These are phyloP conservation scores for Leucoagaricus sp. DNA, from an alignment of 1,284 basidiomycete genomes.

Conservation along the genomic window DNA sequence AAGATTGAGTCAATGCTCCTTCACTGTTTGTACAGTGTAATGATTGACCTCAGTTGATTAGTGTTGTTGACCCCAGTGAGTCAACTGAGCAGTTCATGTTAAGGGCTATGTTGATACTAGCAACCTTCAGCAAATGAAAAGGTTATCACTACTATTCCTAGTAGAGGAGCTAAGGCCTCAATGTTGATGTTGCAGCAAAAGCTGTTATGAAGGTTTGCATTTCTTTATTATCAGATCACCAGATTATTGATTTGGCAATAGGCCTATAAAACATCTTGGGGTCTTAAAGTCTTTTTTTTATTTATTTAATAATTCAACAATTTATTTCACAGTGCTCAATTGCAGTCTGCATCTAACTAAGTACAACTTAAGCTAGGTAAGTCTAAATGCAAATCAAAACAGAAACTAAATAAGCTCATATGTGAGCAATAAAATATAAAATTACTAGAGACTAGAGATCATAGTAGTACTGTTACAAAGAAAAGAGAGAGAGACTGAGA, in stretches of 20 bases:
- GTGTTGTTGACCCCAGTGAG: conserved; percentile 73
- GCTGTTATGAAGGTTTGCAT: conserved; percentile 64
- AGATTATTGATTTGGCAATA: conserved; percentile 29
- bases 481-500: no score
- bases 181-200: conserved; percentile 77
- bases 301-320: no score
- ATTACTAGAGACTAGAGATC: no score
- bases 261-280: conserved; percentile 79
- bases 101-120: neutral
- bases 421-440: no score
- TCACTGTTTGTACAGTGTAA: neutral
- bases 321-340: no score
- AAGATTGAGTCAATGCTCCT: conserved; percentile 58
- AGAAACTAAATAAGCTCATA: no score
- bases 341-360: no score
- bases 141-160: conserved; percentile 66
- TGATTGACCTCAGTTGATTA: conserved; percentile 24
- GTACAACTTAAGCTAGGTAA: no score
- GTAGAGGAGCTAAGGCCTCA: conserved; percentile 65
- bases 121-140: conserved; percentile 62
- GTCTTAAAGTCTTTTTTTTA: no score
- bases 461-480: no score
- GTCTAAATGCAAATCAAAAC: no score
- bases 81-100: neutral
- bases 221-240: neutral